phyloP scores from a whole-genome alignment of 179 eudicot species.

The Beta macrorhiza region DNA sequence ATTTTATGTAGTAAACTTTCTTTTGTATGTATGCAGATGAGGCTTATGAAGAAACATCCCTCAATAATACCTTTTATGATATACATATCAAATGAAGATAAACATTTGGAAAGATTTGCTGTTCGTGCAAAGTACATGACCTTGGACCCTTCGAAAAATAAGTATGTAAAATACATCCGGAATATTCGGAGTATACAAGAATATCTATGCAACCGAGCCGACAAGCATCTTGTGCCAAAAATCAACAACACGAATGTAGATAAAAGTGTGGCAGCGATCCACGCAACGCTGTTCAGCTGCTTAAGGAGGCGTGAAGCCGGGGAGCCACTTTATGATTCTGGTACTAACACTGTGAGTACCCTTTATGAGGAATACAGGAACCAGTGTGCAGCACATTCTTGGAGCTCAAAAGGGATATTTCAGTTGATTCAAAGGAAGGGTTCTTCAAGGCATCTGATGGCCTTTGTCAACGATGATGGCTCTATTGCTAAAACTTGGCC shows the following conservation, averaged over 20 bases:
- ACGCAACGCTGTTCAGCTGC: constrained; percentile 88
- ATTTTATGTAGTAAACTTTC: background rate
- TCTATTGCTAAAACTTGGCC: constrained; percentile 99
- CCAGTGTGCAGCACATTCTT: constrained; percentile 81
- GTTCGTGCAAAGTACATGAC: constrained; percentile 99
- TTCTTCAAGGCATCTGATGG: constrained; percentile 86
- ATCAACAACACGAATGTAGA: constrained; percentile 95
- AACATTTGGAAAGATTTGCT: constrained; percentile 92
- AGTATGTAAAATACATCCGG: constrained; percentile 83
- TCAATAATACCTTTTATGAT: constrained; percentile 94
- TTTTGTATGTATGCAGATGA: constrained; percentile 62
- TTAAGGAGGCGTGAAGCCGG: constrained; percentile 79
- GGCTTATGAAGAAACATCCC: constrained; percentile 98
- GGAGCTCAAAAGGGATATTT: constrained; percentile 89
- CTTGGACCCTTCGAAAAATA: constrained; percentile 84
- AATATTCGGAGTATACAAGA: constrained; percentile 91
- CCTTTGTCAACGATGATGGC: constrained; percentile 82
- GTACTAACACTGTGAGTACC: constrained; percentile 64
- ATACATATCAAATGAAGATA: constrained; percentile 85
- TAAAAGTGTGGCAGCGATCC: constrained; percentile 91
- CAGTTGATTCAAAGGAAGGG: constrained; percentile 93
- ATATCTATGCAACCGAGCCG: constrained; percentile 86
- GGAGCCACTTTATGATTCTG: constrained; percentile 71
- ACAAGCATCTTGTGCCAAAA: constrained; percentile 91
- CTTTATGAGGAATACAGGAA: constrained; percentile 76